Evolutionary conservation across 2,329 filamentous ascomycete genomes (phyloP).

Genomic region (Sordariomycetes sp.): DNA sequence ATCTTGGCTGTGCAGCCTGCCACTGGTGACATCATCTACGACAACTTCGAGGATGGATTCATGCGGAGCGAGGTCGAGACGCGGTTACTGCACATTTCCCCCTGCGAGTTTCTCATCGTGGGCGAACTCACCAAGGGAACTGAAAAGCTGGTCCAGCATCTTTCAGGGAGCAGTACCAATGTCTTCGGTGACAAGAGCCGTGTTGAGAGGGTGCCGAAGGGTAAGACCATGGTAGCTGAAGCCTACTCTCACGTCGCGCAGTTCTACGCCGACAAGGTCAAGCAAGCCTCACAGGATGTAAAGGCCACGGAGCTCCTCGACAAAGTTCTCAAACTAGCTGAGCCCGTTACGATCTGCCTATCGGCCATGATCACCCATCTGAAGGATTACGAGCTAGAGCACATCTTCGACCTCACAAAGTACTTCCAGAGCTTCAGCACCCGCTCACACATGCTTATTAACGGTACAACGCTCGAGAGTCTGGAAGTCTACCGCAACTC

Average conservation of each 20-base stretch:
- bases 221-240: constrained; percentile 75
- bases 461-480: constrained; percentile 88
- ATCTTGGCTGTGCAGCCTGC: constrained; percentile 91
- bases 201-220: constrained; percentile 67
- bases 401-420: constrained; percentile 92
- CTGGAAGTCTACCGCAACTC: constrained; percentile 94
- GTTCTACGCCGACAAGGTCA: constrained; percentile 85
- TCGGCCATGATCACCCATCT: constrained; percentile 95
- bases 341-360: constrained; percentile 81
- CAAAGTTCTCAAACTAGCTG: constrained; percentile 76
- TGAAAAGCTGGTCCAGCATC: constrained; percentile 82
- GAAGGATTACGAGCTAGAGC: constrained; percentile 83
- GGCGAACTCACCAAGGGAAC: constrained; percentile 84
- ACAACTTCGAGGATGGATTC: constrained; percentile 93
- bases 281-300: constrained; percentile 46
- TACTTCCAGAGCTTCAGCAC: constrained; percentile 96
- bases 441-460: constrained; percentile 89
- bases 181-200: constrained; percentile 87
- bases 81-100: constrained; percentile 86
- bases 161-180: constrained; percentile 82
- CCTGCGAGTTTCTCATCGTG: constrained; percentile 90
- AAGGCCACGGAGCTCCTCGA: constrained; percentile 62
- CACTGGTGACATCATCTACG: constrained; percentile 92
- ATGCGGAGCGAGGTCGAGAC: constrained; percentile 97
- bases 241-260: constrained; percentile 82